These are phyloP conservation scores for Pharnaceum exiguum DNA, from an alignment of 148 eudicot species.

Conservation along the genomic window DNA sequence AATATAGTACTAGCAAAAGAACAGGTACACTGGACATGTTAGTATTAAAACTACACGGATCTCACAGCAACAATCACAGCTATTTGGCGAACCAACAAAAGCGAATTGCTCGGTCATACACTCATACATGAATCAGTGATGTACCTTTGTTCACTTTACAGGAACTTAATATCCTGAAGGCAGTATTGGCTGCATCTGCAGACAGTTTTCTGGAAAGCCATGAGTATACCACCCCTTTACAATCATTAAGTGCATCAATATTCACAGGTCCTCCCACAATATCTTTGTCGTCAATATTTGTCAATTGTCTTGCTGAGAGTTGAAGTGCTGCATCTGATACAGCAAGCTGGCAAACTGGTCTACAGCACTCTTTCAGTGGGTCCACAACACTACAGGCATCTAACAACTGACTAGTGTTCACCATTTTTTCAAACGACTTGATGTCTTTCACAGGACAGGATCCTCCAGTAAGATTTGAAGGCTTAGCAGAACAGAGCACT, in stretches of 20 bases:
- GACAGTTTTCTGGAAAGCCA: conserved; percentile 88
- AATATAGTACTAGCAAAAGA: no score
- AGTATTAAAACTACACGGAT: no score
- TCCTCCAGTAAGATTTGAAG: conserved; percentile 84
- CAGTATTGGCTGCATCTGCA: conserved; percentile 62
- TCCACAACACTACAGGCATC: conserved; percentile 82
- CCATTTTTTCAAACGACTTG: conserved; percentile 55
- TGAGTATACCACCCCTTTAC: conserved; percentile 81
- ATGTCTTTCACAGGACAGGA: conserved; percentile 83
- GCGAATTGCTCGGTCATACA: not conserved
- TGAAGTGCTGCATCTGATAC: conserved; percentile 73
- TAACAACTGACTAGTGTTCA: conserved; percentile 78
- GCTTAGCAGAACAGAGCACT: conserved; percentile 61
- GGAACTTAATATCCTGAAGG: conserved; percentile 65
- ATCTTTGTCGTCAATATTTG: conserved; percentile 24
- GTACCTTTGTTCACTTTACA: conserved; percentile 95
- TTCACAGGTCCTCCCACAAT: conserved; percentile 35
- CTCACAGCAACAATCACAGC: no score
- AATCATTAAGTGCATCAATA: conserved; percentile 57
- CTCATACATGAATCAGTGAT: not conserved
- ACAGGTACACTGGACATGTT: no score
- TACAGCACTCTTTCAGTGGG: conserved; percentile 90
- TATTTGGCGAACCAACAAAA: not conserved
- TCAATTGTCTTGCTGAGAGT: conserved; percentile 39
- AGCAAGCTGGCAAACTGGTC: conserved; percentile 81